Conservation (phyloP, 2,329 filamentous ascomycete genomes). For the Verticillium longisporum region DNA sequence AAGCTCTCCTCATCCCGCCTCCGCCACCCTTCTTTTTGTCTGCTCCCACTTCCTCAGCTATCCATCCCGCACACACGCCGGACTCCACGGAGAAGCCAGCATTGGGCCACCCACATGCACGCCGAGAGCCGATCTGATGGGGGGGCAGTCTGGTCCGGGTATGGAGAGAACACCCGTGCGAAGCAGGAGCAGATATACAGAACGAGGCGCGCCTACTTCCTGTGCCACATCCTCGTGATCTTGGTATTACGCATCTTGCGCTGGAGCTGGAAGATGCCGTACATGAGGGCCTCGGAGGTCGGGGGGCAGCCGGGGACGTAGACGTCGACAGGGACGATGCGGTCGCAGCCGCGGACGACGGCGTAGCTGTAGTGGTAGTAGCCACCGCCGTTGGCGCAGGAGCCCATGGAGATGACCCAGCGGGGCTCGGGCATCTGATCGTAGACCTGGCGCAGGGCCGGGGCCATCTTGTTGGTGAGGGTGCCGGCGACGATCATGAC, state of each 20-base stretch:
- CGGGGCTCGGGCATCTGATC: conserved; percentile 92
- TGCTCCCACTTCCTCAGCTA: no score
- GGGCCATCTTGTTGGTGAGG: conserved; percentile 94
- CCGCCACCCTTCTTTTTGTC: no score
- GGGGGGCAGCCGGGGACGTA: conserved; percentile 72
- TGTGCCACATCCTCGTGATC: conserved; percentile 52
- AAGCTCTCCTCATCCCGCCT: no score
- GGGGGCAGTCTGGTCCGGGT: no score
- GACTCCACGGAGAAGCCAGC: no score
- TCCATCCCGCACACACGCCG: conserved; percentile 11
- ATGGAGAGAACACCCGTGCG: no score
- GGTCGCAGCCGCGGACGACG: conserved; percentile 64
- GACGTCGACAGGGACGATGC: conserved; percentile 72
- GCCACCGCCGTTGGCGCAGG: conserved; percentile 76
- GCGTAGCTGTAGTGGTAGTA: conserved; percentile 86
- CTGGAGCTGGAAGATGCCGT: conserved; percentile 68
- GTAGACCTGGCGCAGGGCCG: conserved; percentile 82
- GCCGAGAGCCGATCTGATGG: no score
- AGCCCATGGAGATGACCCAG: conserved; percentile 78
- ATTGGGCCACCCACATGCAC: no score
- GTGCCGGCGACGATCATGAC: conserved; percentile 93
- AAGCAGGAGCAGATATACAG: no score
- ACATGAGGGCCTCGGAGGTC: conserved; percentile 56
- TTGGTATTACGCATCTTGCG: conserved; percentile 63
- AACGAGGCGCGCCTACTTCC: conserved; percentile 32